Evolutionary conservation across 805 yeast genomes (phyloP).

Genomic region (Kuraishia ogatae): DNA sequence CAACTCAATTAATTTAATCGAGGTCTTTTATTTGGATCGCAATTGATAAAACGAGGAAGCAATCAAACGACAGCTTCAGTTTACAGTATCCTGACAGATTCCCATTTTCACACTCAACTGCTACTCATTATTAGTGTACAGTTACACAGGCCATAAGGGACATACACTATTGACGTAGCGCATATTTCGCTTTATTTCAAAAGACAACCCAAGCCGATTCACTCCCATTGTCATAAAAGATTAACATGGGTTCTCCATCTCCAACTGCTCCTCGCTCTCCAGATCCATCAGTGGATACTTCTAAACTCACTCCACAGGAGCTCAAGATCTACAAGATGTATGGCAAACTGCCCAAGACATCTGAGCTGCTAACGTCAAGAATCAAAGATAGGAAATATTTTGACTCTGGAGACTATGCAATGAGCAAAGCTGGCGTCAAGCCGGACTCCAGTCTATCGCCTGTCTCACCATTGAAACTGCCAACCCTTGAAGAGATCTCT

Average conservation of each 20-base stretch:
- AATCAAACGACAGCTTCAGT: too few relatives aligned
- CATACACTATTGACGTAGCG: too few relatives aligned
- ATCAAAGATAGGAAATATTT: slow-evolving; percentile 85
- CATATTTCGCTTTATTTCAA: too few relatives aligned
- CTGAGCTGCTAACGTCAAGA: slow-evolving; percentile 66
- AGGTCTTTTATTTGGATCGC: too few relatives aligned
- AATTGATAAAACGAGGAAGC: too few relatives aligned
- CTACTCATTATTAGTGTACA: too few relatives aligned
- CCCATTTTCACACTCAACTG: too few relatives aligned
- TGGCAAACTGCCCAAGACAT: slow-evolving; percentile 78
- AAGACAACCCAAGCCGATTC: too few relatives aligned
- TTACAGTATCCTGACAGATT: too few relatives aligned
- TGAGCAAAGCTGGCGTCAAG: slow-evolving; percentile 58
- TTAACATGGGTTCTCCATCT: background rate
- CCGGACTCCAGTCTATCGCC: slow-evolving; percentile 12
- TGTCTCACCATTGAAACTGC: slow-evolving; percentile 31
- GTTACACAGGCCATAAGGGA: too few relatives aligned
- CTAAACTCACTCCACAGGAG: slow-evolving; percentile 69
- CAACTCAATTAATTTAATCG: too few relatives aligned
- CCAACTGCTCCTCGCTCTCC: background rate
- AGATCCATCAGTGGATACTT: slow-evolving; percentile 34
- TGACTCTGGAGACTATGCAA: slow-evolving; percentile 91
- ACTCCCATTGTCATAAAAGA: background rate
- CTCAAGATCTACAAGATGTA: slow-evolving; percentile 68
- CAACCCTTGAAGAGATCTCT: slow-evolving; percentile 50